Conservation (phyloP, 306 rosid species). For the Dalbergia cultrata region DNA sequence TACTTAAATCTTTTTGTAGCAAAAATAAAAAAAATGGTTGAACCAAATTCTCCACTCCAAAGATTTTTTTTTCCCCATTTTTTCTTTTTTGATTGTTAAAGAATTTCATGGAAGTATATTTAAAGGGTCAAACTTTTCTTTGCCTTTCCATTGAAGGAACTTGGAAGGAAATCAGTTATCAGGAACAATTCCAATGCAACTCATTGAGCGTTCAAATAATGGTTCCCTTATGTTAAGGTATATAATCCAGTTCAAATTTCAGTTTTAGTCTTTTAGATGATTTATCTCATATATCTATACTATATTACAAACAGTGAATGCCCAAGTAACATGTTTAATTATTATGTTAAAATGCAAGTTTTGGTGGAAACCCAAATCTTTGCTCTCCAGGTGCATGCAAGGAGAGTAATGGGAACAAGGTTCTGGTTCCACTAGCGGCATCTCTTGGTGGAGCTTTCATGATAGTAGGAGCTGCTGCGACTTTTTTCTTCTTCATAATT, state of each 20-base stretch:
- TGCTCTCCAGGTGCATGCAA: slow-evolving; percentile 58
- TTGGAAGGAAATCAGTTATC: slow-evolving; percentile 53
- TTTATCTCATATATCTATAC: too few species aligned
- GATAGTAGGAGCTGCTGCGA: slow-evolving; percentile 38
- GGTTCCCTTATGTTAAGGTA: slow-evolving; percentile 47
- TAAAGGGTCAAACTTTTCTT: not conserved
- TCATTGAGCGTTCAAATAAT: slow-evolving; percentile 34
- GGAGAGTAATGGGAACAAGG: slow-evolving; percentile 26
- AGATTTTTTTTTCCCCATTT: not conserved
- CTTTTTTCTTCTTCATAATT: slow-evolving; percentile 32
- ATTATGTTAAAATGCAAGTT: slow-evolving; percentile 43
- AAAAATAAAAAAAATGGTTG: not conserved
- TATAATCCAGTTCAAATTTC: slow-evolving; percentile 17
- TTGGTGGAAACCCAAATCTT: slow-evolving; percentile 57
- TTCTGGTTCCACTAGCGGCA: slow-evolving; percentile 56
- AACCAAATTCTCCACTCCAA: not conserved
- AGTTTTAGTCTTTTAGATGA: not conserved
- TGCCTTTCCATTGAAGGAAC: slow-evolving; percentile 39
- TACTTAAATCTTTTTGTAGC: too few species aligned
- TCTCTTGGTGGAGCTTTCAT: slow-evolving; percentile 60
- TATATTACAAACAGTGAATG: too few species aligned
- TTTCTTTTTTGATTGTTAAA: not conserved
- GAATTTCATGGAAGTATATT: not conserved
- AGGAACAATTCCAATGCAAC: slow-evolving; percentile 52
- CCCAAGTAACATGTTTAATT: not conserved